Evolutionary conservation across 805 yeast genomes (phyloP).

Genomic region (Yarrowia sp.): DNA sequence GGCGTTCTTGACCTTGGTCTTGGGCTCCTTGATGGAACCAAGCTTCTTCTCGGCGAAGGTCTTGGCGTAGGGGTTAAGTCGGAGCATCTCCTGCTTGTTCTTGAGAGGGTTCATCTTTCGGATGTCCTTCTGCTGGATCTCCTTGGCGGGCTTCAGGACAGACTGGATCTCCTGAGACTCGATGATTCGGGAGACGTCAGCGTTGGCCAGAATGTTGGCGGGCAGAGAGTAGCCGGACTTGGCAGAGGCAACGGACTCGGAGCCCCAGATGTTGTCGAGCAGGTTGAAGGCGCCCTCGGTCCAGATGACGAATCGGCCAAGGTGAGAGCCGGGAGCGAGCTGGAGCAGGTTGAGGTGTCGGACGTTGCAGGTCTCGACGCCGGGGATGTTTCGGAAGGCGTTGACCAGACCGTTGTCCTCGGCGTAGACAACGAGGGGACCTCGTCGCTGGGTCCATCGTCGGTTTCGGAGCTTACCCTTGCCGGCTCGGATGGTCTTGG

Average conservation of each 20-base stretch:
- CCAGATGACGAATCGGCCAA: conserved; percentile 99
- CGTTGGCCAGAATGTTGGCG: conserved; percentile 87
- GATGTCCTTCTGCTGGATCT: conserved; percentile 90
- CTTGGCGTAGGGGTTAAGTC: conserved; percentile 99
- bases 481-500: conserved; percentile 99
- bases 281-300: conserved; percentile 97
- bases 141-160: conserved; percentile 95
- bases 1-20: conserved; percentile 46
- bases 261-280: conserved; percentile 96
- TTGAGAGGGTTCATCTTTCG: conserved; percentile 98
- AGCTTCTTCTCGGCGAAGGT: conserved; percentile 89
- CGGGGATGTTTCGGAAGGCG: conserved; percentile 99
- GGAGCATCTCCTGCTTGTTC: conserved; percentile 97
- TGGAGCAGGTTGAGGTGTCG: conserved; percentile 91
- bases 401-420: conserved; percentile 96
- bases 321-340: conserved; percentile 99
- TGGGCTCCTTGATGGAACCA: conserved; percentile 76
- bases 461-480: conserved; percentile 99
- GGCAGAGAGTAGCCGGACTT: conserved; percentile 93
- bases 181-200: conserved; percentile 95
- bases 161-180: conserved; percentile 99
- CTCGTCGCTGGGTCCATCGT: conserved; percentile 99
- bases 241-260: conserved; percentile 73
- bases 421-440: conserved; percentile 98
- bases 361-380: conserved; percentile 96